phyloP scores from a whole-genome alignment of 306 rosid species.

The Styphnolobium japonicum region DNA sequence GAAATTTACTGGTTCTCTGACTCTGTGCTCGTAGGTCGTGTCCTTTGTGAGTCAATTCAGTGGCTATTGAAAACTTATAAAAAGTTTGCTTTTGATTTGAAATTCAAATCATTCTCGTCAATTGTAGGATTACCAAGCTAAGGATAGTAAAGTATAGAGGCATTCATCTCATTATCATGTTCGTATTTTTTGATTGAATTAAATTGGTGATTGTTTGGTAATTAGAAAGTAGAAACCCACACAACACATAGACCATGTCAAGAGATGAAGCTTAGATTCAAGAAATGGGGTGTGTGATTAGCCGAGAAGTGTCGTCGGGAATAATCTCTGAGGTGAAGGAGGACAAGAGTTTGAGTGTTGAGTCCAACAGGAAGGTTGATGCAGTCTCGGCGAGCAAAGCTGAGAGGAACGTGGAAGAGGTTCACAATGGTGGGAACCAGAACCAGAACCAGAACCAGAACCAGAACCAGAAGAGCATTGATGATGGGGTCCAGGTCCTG shows the following conservation, averaged over 20 bases:
- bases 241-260: slow-evolving; percentile 33
- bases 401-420: slow-evolving; percentile 36
- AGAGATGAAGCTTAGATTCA: slow-evolving; percentile 59
- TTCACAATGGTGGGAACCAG: slow-evolving; percentile 38
- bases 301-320: slow-evolving; percentile 65
- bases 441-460: no score
- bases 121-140: neutral
- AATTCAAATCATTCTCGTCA: neutral
- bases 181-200: neutral
- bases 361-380: slow-evolving; percentile 48
- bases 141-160: neutral
- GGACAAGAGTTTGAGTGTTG: slow-evolving; percentile 50
- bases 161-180: neutral
- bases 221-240: slow-evolving; percentile 2
- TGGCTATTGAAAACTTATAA: neutral
- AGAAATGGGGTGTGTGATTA: slow-evolving; percentile 82
- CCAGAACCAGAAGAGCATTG: no score
- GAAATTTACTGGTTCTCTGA: neutral
- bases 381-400: slow-evolving; percentile 39
- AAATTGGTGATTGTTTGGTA: slow-evolving; percentile 25
- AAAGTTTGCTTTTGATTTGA: neutral
- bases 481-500: slow-evolving; percentile 29
- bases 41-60: neutral
- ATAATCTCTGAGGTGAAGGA: slow-evolving; percentile 47
- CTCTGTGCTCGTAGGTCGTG: no score